Evolutionary conservation across 2,329 filamentous ascomycete genomes (phyloP), one percentile per base, ranked within the genome.

Genomic region (Chalaropsis ovoidea): DNA sequence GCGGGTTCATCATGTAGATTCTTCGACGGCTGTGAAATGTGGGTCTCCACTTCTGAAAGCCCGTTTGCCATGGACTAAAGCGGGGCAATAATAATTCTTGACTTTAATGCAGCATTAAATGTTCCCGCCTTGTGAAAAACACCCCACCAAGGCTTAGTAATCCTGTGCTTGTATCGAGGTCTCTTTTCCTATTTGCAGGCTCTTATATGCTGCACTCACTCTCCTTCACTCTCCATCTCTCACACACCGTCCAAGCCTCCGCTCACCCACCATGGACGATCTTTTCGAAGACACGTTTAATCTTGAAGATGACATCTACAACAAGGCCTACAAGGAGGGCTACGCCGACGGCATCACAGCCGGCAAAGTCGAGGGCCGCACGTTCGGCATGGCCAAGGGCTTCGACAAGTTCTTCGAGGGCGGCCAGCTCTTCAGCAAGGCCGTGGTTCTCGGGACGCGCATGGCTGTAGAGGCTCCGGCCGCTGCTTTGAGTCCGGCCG

Each of bases 381-480:
- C 90, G 22, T 90, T 97, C 73, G 94, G 93, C 0, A 83, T 97
- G 52, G 88, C 95, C 73, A 94, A 92, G 69, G 93, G 92, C 0
- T 97, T 94, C 71, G 90, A 96, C 71, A 97, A 96, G 76, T 96
- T 95, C 72, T 73, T 88, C 52, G 86, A 90, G 68, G 83, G 90
- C 74, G 93, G 93, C 1, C 81, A 82, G 67, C 76, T 97, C 41
- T 87, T 93, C 70, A 89, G 90, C 56, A 86, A 85, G 71, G 85
- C 90, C 15, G 77, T 88, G 27, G 80, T 97, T n/a, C 97, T 93
- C 92, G 85, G 86, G 13, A 88, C 89, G 68, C 81, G 91, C 64
- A 75, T 91, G 11, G 49, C 24, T 79, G 2, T 11, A 8, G 15
- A 22, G 7, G 8, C 47, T 11, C 47, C n/a, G 13, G 10, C 3